Evolutionary conservation across 805 yeast genomes (phyloP).

Genomic region (Yarrowia osloensis): DNA sequence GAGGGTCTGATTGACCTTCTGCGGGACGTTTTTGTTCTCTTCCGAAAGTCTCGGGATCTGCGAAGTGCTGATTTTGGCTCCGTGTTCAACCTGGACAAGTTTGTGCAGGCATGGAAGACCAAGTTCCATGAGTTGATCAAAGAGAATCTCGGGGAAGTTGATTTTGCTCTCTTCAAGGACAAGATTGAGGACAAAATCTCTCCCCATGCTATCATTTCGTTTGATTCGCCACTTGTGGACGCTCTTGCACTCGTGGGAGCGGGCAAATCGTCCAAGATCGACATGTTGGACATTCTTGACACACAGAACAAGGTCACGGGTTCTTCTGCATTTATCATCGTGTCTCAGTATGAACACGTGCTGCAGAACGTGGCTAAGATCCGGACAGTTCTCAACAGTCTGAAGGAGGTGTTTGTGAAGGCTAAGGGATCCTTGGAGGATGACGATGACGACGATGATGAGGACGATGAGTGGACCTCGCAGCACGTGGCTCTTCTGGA

Average conservation of each 20-base stretch:
- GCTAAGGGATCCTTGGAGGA: neutral
- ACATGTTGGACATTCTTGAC: conserved; percentile 1
- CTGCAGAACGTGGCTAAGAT: conserved; percentile 1
- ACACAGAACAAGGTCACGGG: conserved; percentile 3
- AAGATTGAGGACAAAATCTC: neutral
- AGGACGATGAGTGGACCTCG: conserved; percentile 16
- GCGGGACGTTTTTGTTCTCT: neutral
- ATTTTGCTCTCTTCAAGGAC: neutral
- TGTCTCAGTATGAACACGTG: conserved; percentile 15
- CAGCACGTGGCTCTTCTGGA: neutral
- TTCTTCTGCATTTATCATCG: neutral
- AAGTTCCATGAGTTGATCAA: neutral
- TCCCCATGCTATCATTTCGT: neutral
- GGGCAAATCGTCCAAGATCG: conserved; percentile 2
- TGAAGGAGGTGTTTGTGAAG: conserved; percentile 7
- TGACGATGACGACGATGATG: conserved; percentile 11
- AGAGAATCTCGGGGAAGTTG: neutral
- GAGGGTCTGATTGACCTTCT: conserved; percentile 12
- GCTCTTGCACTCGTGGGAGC: conserved; percentile 9
- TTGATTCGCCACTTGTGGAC: conserved; percentile 6
- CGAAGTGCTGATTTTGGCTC: conserved; percentile 2
- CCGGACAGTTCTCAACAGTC: neutral
- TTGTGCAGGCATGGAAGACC: conserved; percentile 7
- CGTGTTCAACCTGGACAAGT: neutral
- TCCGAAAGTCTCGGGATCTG: neutral